A percentile compares a stretch with the other conserved stretches of the same genome.
These are phyloP conservation scores for Candida jianshihensis DNA, from an alignment of 805 yeast genomes.

Conservation along the genomic window DNA sequence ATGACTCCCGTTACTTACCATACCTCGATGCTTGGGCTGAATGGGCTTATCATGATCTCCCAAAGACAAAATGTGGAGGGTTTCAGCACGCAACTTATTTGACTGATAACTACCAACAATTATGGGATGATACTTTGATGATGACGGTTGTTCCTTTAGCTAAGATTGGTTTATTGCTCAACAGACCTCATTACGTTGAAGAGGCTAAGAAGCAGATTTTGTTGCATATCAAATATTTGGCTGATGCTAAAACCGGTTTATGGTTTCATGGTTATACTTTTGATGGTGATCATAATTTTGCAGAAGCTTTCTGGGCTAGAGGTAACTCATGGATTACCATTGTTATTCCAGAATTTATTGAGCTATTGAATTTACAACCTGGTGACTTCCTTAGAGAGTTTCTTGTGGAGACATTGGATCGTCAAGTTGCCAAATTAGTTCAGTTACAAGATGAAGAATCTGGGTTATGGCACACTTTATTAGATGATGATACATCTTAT, in stretches of 20 bases:
- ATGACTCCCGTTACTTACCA: slow-evolving; percentile 5
- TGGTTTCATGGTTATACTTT: slow-evolving; percentile 11
- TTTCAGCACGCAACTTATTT: slow-evolving; percentile 9
- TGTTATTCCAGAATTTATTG: slow-evolving; percentile 11
- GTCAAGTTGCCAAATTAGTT: slow-evolving; percentile 10
- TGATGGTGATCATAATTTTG: slow-evolving; percentile 9
- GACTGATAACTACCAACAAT: slow-evolving; percentile 8
- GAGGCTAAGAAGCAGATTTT: slow-evolving; percentile 10
- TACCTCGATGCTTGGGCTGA: slow-evolving; percentile 10
- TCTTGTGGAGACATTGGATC: slow-evolving; percentile 7
- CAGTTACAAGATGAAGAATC: slow-evolving; percentile 6
- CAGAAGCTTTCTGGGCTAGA: slow-evolving; percentile 11
- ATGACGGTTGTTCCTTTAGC: slow-evolving; percentile 12
- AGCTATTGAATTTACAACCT: slow-evolving; percentile 5
- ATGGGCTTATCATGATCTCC: slow-evolving; percentile 9
- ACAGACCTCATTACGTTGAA: slow-evolving; percentile 10
- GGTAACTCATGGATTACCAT: slow-evolving; percentile 12
- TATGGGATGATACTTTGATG: slow-evolving; percentile 11
- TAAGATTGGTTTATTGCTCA: slow-evolving; percentile 7
- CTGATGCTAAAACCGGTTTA: slow-evolving; percentile 7
- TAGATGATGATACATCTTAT: slow-evolving; percentile 9
- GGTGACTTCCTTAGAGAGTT: slow-evolving; percentile 10
- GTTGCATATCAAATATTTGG: slow-evolving; percentile 6
- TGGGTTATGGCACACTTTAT: slow-evolving; percentile 10
- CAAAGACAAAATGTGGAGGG: slow-evolving; percentile 9